Percentiles rank a stretch among this genome's conserved stretches.
These are phyloP conservation scores for Ceratobasidium sp. DNA, from an alignment of 1,284 basidiomycete genomes.

Conservation along the genomic window DNA sequence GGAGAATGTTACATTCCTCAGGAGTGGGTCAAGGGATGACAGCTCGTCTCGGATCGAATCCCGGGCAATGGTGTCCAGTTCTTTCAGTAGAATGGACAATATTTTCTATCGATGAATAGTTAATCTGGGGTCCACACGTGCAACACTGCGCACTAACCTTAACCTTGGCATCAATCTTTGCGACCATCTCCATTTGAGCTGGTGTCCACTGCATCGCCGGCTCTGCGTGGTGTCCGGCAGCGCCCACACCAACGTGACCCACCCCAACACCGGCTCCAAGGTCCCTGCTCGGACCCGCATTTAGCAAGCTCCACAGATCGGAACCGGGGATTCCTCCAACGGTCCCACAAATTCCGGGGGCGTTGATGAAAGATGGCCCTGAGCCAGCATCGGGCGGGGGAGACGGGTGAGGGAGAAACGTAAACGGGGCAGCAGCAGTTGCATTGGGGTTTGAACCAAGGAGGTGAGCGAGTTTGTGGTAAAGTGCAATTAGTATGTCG, in stretches of 20 bases:
- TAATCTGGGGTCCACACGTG: constrained; percentile 8
- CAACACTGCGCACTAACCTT: constrained; percentile 66
- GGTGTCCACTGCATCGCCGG: constrained; percentile 46
- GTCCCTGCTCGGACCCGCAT: constrained; percentile 32
- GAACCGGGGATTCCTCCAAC: constrained; percentile 32
- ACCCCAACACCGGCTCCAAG: constrained; percentile 13
- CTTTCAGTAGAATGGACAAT: constrained; percentile 76
- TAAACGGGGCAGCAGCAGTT: constrained; percentile 22
- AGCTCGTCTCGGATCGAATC: constrained; percentile 83
- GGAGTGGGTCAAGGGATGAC: constrained; percentile 77
- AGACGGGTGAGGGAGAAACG: constrained; percentile 36
- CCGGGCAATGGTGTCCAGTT: constrained; percentile 81
- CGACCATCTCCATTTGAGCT: constrained; percentile 65
- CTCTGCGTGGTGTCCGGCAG: constrained; percentile 39
- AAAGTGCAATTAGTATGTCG: constrained; percentile 86
- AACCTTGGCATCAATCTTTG: constrained; percentile 82
- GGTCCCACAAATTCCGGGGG: constrained; percentile 36
- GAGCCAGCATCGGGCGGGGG: constrained; percentile 33
- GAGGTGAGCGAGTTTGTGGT: constrained; percentile 71
- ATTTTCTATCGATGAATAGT: constrained; percentile 70
- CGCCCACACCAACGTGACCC: constrained; percentile 27
- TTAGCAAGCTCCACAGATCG: constrained; percentile 37
- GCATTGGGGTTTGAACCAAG: constrained; percentile 40
- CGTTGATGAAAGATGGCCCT: neutral
- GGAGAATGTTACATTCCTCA: constrained; percentile 63